phyloP scores from a whole-genome alignment of 2,329 filamentous ascomycete genomes.

The Penicillium sp. region DNA sequence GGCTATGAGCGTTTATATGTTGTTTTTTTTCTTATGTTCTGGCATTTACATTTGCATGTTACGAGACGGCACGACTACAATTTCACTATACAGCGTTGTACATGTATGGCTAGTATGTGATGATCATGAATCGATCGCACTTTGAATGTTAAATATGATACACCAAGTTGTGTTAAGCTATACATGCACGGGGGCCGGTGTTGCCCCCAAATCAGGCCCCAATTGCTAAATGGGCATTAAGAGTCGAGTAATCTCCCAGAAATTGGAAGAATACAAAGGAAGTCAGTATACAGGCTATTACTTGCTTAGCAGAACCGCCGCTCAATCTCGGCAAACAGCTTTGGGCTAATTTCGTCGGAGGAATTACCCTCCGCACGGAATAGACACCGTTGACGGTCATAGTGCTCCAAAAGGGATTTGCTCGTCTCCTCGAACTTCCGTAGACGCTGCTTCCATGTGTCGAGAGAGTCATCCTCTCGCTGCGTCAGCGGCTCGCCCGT shows the following conservation, averaged over 20 bases:
- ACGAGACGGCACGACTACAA: constrained; percentile 13
- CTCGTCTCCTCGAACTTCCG: constrained; percentile 85
- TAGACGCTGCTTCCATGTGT: constrained; percentile 78
- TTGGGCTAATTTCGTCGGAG: constrained; percentile 94
- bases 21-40: neutral
- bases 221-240: constrained; percentile 20
- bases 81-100: constrained; percentile 1
- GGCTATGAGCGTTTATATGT: neutral
- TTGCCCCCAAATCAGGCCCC: neutral
- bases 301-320: constrained; percentile 60
- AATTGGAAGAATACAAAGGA: neutral
- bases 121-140: neutral
- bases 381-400: constrained; percentile 76
- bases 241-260: neutral
- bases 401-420: constrained; percentile 81
- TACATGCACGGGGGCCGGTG: constrained; percentile 12
- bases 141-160: constrained; percentile 18
- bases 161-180: constrained; percentile 16
- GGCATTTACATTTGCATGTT: constrained; percentile 10
- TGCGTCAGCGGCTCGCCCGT: constrained; percentile 84
- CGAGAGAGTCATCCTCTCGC: constrained; percentile 79
- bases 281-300: constrained; percentile 10
- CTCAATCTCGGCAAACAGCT: constrained; percentile 79
- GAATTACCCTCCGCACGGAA: constrained; percentile 84
- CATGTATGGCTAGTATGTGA: neutral